These are phyloP conservation scores for Taphrina flavorubra DNA, from an alignment of 1,139 yeast species.

Conservation along the genomic window DNA sequence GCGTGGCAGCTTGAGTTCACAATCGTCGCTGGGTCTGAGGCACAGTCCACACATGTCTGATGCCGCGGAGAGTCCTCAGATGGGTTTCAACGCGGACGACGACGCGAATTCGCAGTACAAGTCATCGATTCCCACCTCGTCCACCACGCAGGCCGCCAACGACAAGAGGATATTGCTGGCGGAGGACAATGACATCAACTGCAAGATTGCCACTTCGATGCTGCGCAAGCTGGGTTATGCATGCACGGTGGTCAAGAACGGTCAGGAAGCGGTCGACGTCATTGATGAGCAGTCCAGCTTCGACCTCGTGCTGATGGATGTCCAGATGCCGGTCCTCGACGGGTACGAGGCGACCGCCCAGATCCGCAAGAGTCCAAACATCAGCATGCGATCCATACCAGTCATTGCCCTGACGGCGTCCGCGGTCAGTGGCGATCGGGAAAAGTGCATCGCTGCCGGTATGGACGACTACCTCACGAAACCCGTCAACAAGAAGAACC, in stretches of 20 bases:
- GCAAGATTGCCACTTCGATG: constrained; percentile 61
- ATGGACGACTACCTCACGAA: constrained; percentile 65
- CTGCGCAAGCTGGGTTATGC: constrained; percentile 60
- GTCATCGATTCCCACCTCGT: neutral
- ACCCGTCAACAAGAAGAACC: constrained; percentile 51
- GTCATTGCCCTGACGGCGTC: constrained; percentile 64
- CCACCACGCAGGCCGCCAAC: constrained; percentile 30
- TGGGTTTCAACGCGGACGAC: constrained; percentile 5
- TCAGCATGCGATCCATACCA: constrained; percentile 46
- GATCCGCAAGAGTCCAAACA: constrained; percentile 49
- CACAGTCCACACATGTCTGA: constrained; percentile 2
- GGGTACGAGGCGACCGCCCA: constrained; percentile 50
- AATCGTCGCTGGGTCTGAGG: neutral
- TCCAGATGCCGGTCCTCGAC: constrained; percentile 63
- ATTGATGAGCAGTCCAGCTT: constrained; percentile 51
- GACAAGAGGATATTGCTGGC: constrained; percentile 53
- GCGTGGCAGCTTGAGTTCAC: constrained; percentile 7
- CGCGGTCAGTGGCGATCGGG: constrained; percentile 63
- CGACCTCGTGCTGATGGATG: constrained; percentile 61
- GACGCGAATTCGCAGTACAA: neutral
- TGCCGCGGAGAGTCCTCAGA: neutral
- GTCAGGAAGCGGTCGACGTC: constrained; percentile 46
- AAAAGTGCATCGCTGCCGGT: constrained; percentile 59
- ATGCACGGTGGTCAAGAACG: constrained; percentile 37
- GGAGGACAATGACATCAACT: constrained; percentile 62